Base-by-base conservation (phyloP, 805 yeast genomes). In the Saturnispora sanitii region DNA sequence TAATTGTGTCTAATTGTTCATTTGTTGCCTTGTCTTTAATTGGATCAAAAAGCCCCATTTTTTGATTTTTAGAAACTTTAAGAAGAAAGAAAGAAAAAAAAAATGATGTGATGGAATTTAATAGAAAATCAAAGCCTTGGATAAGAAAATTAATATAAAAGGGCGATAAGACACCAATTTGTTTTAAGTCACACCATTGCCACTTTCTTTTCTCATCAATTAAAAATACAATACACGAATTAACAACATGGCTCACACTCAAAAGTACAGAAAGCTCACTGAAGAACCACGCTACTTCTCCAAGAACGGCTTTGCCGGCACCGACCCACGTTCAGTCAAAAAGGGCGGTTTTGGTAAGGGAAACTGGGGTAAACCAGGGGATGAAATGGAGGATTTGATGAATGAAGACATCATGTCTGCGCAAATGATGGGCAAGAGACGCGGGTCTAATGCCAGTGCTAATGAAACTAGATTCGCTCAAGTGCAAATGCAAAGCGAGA, bases 361-460 rank as follows among this genome's bases (percentile, higher is more conserved):
- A 49, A 86, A 86, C 55, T 85, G 95, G 95, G 96, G 96, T 33
- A 65, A 68, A 45, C 71, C 77, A 7, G 90, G 87, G 23, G 94
- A 83, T 51, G 95, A 85, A 52, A 57, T 79, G 39, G 73, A 75
- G 35, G 83, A 77, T 46, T 57, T 82, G 46, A 69, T 73, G 44
- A 75, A 72, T 40, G 63, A 69, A 16, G 83, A 79, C 37, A 79
- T 75, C 46, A 66, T 76, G 47, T 66, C 68, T 4, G 66, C 68
- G 4, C 61, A 70, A 15, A 62, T 66, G 53, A 64, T 64, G n/a
- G 16, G 16, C 40, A 68, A 67, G 31, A 65, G 77, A 59, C 56
- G 77, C 42, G 77, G 78, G 5, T 70, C 76, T 13, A 73, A 73
- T 46, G 55, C 67, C 17, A 63, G 67, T 26, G 55, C 49, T 30